Base-by-base conservation (phyloP, 192 early-diverging fungal species). In the Phlyctochytrium bullatum region DNA sequence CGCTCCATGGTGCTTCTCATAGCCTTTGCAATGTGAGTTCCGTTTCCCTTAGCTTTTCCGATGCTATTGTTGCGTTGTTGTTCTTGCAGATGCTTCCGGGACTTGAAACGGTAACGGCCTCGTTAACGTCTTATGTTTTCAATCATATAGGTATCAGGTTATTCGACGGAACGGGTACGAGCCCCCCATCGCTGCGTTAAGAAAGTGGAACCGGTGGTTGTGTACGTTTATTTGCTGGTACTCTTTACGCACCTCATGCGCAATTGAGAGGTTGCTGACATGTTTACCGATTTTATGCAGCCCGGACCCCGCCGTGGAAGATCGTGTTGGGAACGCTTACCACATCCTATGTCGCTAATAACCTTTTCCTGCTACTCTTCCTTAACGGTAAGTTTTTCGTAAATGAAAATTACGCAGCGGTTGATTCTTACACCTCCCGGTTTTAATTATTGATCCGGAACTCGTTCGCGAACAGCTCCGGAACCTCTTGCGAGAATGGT, bases 401-500 rank as follows among this genome's bases (percentile, higher is more conserved):
- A 70, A 34, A 25, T 47, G 4, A 14, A 32, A 4, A 28, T 51
- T 68, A 52, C 6, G 31, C 1, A n/a, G 3, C 65, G 25, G 23
- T 47, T 62, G 16, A 54, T 65, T 36, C n/a, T n/a, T n/a, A n/a
- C n/a, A n/a, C n/a, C n/a, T n/a, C n/a, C n/a, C n/a, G n/a, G n/a
- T n/a, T n/a, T n/a, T n/a, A n/a, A n/a, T n/a, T n/a, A n/a, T n/a
- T n/a, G n/a, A n/a, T n/a, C n/a, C n/a, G n/a, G n/a, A n/a, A n/a
- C n/a, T n/a, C n/a, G n/a, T n/a, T n/a, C n/a, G n/a, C n/a, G n/a
- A n/a, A 58, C 71, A 82, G 91, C 91, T 14, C 90, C 89, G 20
- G 92, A 95, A 73, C 91, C 92, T 3, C 64, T 94, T 65, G 86
- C 87, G 28, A 77, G 87, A 52, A 88, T 93, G 75, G 86, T 86